Percentiles rank a stretch among this genome's conserved stretches.
Evolutionary conservation across 1,139 yeast genomes (phyloP).

Genomic region (Candida glucosophila): DNA sequence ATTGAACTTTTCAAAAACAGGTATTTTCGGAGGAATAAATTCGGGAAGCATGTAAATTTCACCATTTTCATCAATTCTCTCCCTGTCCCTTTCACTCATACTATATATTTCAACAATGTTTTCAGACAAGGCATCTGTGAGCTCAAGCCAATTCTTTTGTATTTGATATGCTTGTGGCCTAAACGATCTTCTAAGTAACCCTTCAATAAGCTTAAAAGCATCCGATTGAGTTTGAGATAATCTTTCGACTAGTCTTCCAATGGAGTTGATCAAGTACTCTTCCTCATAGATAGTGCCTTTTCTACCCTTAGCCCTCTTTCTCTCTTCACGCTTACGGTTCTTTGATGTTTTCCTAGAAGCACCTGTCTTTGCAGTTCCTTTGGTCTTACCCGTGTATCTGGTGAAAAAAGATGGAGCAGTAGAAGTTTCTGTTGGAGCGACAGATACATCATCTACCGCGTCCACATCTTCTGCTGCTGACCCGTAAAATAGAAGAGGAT

Average conservation of each 20-base stretch:
- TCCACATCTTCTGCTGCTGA: constrained; percentile 55
- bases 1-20: no score
- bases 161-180: constrained; percentile 77
- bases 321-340: constrained; percentile 88
- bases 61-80: constrained; percentile 84
- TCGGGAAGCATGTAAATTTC: constrained; percentile 68
- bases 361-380: constrained; percentile 94
- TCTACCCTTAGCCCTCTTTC: constrained; percentile 93
- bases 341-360: constrained; percentile 89
- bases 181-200: constrained; percentile 63
- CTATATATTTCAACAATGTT: constrained; percentile 68
- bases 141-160: constrained; percentile 58
- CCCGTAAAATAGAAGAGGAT: constrained; percentile 81
- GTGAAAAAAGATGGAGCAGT: constrained; percentile 91
- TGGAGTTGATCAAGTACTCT: constrained; percentile 82
- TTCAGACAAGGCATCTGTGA: constrained; percentile 45
- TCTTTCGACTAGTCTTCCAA: constrained; percentile 82
- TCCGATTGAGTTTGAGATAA: constrained; percentile 69
- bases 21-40: constrained; percentile 57
- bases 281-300: constrained; percentile 97
- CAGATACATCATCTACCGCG: constrained; percentile 86
- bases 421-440: constrained; percentile 91
- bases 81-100: constrained; percentile 77
- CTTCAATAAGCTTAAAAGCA: constrained; percentile 65
- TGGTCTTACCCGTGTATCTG: constrained; percentile 89